Evolutionary conservation across 2,329 filamentous ascomycete genomes (phyloP).

Genomic region (Graphium sp.): DNA sequence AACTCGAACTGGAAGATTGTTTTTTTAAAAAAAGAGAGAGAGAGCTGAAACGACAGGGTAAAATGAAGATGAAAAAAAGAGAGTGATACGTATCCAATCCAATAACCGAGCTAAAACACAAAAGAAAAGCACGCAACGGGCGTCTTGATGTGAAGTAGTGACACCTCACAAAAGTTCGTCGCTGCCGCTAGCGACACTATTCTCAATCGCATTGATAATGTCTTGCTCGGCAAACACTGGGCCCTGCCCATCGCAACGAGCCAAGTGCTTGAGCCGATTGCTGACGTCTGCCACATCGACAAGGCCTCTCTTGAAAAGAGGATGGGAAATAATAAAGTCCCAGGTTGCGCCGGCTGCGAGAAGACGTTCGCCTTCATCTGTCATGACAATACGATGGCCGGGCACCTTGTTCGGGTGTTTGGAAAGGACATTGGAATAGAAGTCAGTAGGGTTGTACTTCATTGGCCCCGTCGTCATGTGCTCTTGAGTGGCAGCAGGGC

Average conservation of each 20-base stretch:
- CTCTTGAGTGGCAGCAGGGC: conserved; percentile 10
- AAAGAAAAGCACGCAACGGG: too few relatives aligned
- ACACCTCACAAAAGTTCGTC: too few relatives aligned
- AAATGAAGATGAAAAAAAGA: too few relatives aligned
- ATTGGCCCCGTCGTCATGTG: conserved; percentile 48
- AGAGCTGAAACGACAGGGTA: too few relatives aligned
- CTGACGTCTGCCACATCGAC: conserved; percentile 73
- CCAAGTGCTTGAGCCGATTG: conserved; percentile 56
- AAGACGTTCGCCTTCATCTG: conserved; percentile 49
- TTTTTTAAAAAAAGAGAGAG: too few relatives aligned
- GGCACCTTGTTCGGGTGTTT: conserved; percentile 45
- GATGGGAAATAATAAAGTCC: conserved; percentile 75
- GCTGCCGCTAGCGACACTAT: conserved; percentile 58
- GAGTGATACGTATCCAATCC: too few relatives aligned
- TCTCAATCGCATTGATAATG: conserved; percentile 58
- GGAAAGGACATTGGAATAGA: conserved; percentile 46
- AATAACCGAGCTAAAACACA: too few relatives aligned
- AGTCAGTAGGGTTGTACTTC: conserved; percentile 56
- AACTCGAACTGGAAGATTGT: too few relatives aligned
- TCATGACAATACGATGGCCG: conserved; percentile 51
- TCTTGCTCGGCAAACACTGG: conserved; percentile 72
- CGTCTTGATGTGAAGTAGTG: too few relatives aligned
- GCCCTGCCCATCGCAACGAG: conserved; percentile 72
- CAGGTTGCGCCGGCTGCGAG: conserved; percentile 67
- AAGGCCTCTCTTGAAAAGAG: conserved; percentile 57